Evolutionary conservation across 805 yeast genomes (phyloP).

Genomic region (Henningerozyma blattae): DNA sequence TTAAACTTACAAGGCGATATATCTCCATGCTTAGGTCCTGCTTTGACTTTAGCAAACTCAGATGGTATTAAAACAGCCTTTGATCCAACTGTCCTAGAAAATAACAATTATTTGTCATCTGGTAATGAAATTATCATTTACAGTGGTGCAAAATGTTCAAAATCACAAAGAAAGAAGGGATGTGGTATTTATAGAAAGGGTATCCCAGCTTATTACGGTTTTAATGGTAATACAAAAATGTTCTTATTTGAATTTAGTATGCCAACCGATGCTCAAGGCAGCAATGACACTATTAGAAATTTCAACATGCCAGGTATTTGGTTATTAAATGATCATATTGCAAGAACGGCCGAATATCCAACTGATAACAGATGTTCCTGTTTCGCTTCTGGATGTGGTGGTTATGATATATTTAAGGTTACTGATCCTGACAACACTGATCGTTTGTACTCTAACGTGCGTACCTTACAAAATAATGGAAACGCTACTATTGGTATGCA

Average conservation of each 20-base stretch:
- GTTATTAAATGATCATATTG: slow-evolving; percentile 59
- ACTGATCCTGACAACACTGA: slow-evolving; percentile 43
- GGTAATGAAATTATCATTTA: slow-evolving; percentile 46
- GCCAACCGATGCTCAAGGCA: slow-evolving; percentile 38
- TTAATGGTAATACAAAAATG: slow-evolving; percentile 51
- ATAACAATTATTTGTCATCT: slow-evolving; percentile 37
- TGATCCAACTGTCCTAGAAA: slow-evolving; percentile 34
- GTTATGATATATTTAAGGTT: slow-evolving; percentile 60
- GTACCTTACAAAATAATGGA: slow-evolving; percentile 51
- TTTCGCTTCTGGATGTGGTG: slow-evolving; percentile 70
- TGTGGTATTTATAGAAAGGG: slow-evolving; percentile 63
- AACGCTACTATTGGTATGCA: slow-evolving; percentile 29
- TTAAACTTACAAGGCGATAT: slow-evolving; percentile 48
- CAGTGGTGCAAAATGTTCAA: slow-evolving; percentile 40
- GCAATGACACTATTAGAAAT: slow-evolving; percentile 16
- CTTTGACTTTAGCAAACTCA: slow-evolving; percentile 44
- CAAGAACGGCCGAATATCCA: slow-evolving; percentile 60
- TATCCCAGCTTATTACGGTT: slow-evolving; percentile 62
- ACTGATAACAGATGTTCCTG: slow-evolving; percentile 48
- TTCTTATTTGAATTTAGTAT: slow-evolving; percentile 54
- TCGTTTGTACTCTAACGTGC: slow-evolving; percentile 51
- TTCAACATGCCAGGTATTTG: slow-evolving; percentile 64
- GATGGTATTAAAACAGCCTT: slow-evolving; percentile 39
- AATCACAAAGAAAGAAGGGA: slow-evolving; percentile 39
- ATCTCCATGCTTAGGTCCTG: slow-evolving; percentile 52